These are phyloP conservation scores for Podosphaera fusca DNA, from an alignment of 2,329 filamentous ascomycete species.

Conservation along the genomic window DNA sequence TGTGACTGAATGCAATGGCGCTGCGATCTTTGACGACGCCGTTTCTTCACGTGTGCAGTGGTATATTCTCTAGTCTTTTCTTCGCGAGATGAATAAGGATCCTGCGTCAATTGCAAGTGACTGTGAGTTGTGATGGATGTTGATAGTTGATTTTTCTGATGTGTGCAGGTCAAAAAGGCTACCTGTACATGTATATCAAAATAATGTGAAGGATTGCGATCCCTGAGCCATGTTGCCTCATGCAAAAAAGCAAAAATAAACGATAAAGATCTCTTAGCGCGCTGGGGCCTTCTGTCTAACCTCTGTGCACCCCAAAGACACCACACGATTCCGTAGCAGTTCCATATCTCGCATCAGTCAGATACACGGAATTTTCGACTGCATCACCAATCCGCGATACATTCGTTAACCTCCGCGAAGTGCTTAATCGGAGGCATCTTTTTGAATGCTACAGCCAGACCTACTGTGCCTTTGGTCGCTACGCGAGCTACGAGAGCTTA, in stretches of 20 bases:
- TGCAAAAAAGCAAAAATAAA: background rate
- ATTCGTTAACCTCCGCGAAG: background rate
- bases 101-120: no score
- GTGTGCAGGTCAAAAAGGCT: no score
- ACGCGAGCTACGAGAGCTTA: background rate
- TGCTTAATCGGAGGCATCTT: background rate
- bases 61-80: no score
- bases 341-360: background rate
- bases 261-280: background rate
- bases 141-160: no score
- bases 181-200: no score
- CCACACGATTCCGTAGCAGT: background rate
- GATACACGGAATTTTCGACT: background rate
- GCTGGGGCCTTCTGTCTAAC: background rate
- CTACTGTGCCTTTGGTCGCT: background rate
- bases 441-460: background rate
- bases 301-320: background rate
- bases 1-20: no score
- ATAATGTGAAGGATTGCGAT: no score
- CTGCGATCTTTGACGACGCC: no score
- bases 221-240: no score
- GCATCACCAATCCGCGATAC: background rate
- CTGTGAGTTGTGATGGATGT: no score
- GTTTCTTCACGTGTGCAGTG: no score
- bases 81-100: no score